A percentile compares a stretch with the other conserved stretches of the same genome.
Conservation (phyloP, 768 basidiomycete species). For the Mycena indigotica region DNA sequence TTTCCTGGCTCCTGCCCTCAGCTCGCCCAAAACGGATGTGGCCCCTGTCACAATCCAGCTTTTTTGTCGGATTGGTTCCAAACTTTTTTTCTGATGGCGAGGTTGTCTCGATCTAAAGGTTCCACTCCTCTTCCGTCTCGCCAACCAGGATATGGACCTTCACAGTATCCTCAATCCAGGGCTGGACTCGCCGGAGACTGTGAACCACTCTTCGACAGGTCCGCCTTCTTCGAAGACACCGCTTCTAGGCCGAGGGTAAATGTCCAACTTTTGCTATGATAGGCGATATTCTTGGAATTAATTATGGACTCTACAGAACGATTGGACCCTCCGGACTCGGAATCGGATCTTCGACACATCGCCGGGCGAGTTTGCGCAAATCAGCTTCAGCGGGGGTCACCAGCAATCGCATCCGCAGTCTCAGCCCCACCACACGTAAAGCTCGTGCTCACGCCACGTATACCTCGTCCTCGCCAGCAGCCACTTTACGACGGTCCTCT, state of each 20-base stretch:
- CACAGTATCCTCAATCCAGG: slow-evolving; percentile 27
- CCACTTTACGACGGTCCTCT: no score
- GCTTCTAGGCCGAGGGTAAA: not conserved
- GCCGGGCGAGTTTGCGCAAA: slow-evolving; percentile 1
- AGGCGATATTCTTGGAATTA: not conserved
- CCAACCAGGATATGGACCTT: slow-evolving; percentile 24
- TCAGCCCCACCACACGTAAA: not conserved
- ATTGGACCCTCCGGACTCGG: not conserved
- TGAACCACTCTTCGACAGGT: slow-evolving; percentile 1
- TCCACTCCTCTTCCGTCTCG: not conserved
- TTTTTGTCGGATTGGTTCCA: not conserved
- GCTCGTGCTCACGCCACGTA: not conserved
- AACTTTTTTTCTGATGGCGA: not conserved
- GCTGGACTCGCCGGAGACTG: slow-evolving; percentile 17
- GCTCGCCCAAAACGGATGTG: not conserved
- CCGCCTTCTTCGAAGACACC: slow-evolving; percentile 6
- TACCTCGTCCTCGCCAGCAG: no score
- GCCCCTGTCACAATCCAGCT: not conserved
- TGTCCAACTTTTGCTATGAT: not conserved
- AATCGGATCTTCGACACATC: not conserved
- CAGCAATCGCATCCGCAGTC: not conserved
- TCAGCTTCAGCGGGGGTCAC: not conserved
- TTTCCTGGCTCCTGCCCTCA: not conserved
- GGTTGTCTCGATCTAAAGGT: not conserved
- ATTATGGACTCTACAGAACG: not conserved